Base-by-base conservation (phyloP, 1,139 yeast species). In the Debaryomyces sp. region DNA sequence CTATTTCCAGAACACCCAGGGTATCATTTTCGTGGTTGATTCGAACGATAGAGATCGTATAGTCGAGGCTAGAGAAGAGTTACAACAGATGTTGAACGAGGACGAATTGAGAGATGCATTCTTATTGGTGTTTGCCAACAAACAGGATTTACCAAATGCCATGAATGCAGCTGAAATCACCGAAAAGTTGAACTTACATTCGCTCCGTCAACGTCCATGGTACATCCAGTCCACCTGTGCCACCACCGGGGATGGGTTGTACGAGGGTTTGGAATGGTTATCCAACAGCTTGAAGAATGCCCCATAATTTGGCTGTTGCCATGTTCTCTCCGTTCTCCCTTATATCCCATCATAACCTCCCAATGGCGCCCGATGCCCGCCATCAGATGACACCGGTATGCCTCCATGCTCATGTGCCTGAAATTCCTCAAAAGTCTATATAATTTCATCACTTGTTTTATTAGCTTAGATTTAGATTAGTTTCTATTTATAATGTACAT, bases 91-190 rank as follows among this genome's bases (percentile, higher is more conserved):
- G 76, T 68, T 71, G 55, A 70, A 70, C 54, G 76, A 71, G 61
- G 75, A 71, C 52, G 76, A 71, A 62, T 70, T 71, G 56, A 67
- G 74, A 61, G 74, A 71, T 53, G 75, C 76, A 46, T 66, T 69
- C 55, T 68, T 71, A 56, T 68, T 71, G 58, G 76, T 71, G 27
- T 69, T 71, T 52, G 76, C 76, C 52, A 71, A 71, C 60, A 71
- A 71, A 63, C 76, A 71, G 60, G 76, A 71, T 62, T 71, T 71
- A 58, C 76, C 76, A 54, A 71, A 71, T 54, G 76, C 76, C 44
- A 71, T 71, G 76, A 71, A 70, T 56, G 75, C 76, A 46, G 75
- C 75, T 51, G 76, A 71, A 60, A 71, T 71, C 63, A 71, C 76
- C 46, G 76, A 71, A 57, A 71, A 70, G 60, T 70, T 71, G 56